Base-by-base conservation (phyloP, 192 early-diverging fungal genomes). In the Fimicolochytrium jonesii region DNA sequence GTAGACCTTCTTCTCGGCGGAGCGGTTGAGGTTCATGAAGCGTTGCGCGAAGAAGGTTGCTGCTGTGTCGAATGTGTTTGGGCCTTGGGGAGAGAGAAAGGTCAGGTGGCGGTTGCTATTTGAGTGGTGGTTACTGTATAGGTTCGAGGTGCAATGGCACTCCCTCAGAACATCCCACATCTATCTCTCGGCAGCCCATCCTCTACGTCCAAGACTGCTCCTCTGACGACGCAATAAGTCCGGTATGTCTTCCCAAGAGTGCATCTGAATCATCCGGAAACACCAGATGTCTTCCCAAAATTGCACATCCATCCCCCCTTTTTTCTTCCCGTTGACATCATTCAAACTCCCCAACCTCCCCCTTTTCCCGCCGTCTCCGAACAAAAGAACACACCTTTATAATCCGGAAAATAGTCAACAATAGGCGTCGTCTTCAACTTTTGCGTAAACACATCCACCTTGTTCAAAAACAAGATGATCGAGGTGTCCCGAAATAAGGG, bases 391-490 rank as follows among this genome's bases (percentile, higher is more conserved):
- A 39, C 10, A 17, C 17, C 17, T 39, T 39, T 17, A 61, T 25
- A 98, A 64, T 96, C 95, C 0, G 86, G 81, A 78, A 98, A 98
- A 75, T 90, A 98, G 46, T 90, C 85, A 32, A 67, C 66, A 79
- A 98, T 81, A 26, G 93, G 91, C n/a, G 84, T 87, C 37, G 75
- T 77, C 30, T 81, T 81, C 51, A 98, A 73, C 76, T 98, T 98
- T 64, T 91, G 87, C 61, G 79, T 82, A 80, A 98, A 95, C 32
- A 93, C 77, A 78, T 98, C 95, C 59, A 98, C 91, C 78, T 98
- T 98, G 86, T 98, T 98, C 56, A 98, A 80, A 83, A 98, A 98
- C 47, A 98, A 78, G 67, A 98, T 98, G 41, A 98, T 93, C n/a
- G 92, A 92, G 5, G 95, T 98, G 67, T 92, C 91, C 31, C 90